Evolutionary conservation across 2,329 filamentous ascomycete genomes (phyloP).

Genomic region (Trichoderma sp.): DNA sequence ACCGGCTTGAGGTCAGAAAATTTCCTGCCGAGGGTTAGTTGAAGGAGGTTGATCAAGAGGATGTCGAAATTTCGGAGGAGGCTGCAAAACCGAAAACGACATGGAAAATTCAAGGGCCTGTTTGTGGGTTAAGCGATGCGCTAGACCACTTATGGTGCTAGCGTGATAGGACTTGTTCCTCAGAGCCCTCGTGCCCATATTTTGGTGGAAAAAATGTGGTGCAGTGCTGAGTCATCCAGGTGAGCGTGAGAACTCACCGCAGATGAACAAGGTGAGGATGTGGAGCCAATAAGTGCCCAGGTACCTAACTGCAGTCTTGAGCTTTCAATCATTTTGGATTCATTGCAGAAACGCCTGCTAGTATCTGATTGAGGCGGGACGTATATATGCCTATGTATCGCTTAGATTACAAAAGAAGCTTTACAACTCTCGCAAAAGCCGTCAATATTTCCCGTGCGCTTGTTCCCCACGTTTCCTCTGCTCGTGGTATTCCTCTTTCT

Average conservation of each 20-base stretch:
- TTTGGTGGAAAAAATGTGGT: not conserved
- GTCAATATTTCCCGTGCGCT: slow-evolving; percentile 29
- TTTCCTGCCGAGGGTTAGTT: slow-evolving; percentile 39
- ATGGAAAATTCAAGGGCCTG: slow-evolving; percentile 33
- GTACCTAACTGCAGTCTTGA: not conserved
- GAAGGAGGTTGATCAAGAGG: slow-evolving; percentile 26
- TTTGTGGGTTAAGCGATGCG: slow-evolving; percentile 40
- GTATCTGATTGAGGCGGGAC: not conserved
- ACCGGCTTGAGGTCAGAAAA: slow-evolving; percentile 37
- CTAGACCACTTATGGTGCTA: slow-evolving; percentile 29
- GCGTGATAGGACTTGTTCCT: slow-evolving; percentile 32
- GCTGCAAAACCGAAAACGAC: slow-evolving; percentile 32
- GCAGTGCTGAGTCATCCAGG: slow-evolving; percentile 28
- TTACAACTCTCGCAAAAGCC: slow-evolving; percentile 26
- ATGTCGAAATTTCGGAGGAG: slow-evolving; percentile 31
- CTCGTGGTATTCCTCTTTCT: slow-evolving; percentile 25
- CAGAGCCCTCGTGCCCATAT: slow-evolving; percentile 28
- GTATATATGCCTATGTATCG: not conserved
- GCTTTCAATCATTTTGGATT: not conserved
- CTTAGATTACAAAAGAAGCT: not conserved
- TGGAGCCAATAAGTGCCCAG: not conserved
- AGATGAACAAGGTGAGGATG: not conserved
- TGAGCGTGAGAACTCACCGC: not conserved
- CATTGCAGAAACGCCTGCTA: not conserved
- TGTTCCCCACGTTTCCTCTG: slow-evolving; percentile 34